phyloP scores from a whole-genome alignment of 2,329 filamentous ascomycete species.

The Apiospora malaysiana region DNA sequence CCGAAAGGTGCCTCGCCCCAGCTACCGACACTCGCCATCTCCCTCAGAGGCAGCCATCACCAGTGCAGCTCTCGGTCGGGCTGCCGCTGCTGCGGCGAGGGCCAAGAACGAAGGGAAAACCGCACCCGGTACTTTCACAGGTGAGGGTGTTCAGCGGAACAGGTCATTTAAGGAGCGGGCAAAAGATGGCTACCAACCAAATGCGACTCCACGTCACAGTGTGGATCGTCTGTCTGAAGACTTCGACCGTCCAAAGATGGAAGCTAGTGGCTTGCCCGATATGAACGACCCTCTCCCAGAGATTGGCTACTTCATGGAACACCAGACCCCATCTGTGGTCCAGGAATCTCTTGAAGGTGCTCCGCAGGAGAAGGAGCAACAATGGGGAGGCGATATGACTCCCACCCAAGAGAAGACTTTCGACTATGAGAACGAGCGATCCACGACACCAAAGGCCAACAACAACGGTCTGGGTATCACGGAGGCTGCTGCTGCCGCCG shows the following conservation, averaged over 20 bases:
- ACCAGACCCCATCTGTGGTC: slow-evolving; percentile 77
- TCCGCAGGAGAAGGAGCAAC: slow-evolving; percentile 35
- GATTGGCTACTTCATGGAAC: slow-evolving; percentile 68
- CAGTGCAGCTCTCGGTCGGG: slow-evolving; percentile 56
- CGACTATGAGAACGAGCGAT: slow-evolving; percentile 40
- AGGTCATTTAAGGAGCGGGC: slow-evolving; percentile 72
- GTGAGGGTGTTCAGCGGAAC: slow-evolving; percentile 62
- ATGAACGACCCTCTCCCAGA: slow-evolving; percentile 76
- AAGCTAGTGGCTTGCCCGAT: slow-evolving; percentile 73
- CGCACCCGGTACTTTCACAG: slow-evolving; percentile 44
- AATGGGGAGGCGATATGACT: slow-evolving; percentile 41
- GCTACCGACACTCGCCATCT: slow-evolving; percentile 58
- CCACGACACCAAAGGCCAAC: slow-evolving; percentile 36
- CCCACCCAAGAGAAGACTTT: slow-evolving; percentile 41
- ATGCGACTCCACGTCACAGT: slow-evolving; percentile 63
- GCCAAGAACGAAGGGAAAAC: slow-evolving; percentile 49
- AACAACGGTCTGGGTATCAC: slow-evolving; percentile 49
- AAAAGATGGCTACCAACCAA: slow-evolving; percentile 59
- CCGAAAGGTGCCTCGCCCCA: slow-evolving; percentile 54
- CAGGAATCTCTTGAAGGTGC: slow-evolving; percentile 71
- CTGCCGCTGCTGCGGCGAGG: slow-evolving; percentile 58
- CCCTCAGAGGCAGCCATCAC: slow-evolving; percentile 64
- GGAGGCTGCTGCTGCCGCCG: slow-evolving; percentile 58
- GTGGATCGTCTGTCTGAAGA: slow-evolving; percentile 62
- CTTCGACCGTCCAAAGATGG: slow-evolving; percentile 61